Base-by-base conservation (phyloP, 1,284 basidiomycete genomes). In the Cryptococcus sp. region DNA sequence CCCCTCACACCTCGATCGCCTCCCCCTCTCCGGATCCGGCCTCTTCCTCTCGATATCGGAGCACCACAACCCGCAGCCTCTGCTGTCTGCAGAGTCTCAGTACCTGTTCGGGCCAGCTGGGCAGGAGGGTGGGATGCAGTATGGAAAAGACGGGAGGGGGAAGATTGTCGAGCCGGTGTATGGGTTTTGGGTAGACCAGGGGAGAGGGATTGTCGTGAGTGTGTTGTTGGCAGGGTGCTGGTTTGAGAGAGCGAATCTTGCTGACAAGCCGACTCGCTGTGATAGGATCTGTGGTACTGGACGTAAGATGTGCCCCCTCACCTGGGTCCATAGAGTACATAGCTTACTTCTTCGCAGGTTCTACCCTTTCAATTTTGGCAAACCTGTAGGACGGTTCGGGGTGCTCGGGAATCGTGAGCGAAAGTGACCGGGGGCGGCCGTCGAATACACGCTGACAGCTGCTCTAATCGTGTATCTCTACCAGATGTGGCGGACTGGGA, bases 281-380 rank as follows among this genome's bases (percentile, higher is more conserved):
- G 21, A 52, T 44, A 75, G 71, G 73, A 76, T 49, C 48, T 76
- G 28, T 69, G 65, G 61, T 76, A 76, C 52, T 76, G 73, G 73
- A 74, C 73, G 55, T 66, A 45, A 56, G 65, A 43, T 33, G 12
- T n/a, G n/a, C n/a, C n/a, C n/a, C n/a, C n/a, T 9, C 28, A 33
- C 28, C 9, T 33, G 12, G 13, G 13, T 13, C 24, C 15, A 36
- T 4, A 3, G 1, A 12, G 16, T 13, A n/a, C 15, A 20, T 7
- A 24, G 42, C 58, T 60, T 52, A 57, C 48, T 21, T 37, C n/a
- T 5, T 11, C 3, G 40, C 51, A 69, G 60, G 2, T 75, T 66
- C 66, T 77, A 76, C 54, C 75, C 75, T 1, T 75, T 69, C 64
- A 77, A 77, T 49, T 64, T 72, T 20, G 75, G 75, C 24, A 77